These are phyloP conservation scores for Cryphonectria parasitica DNA, from an alignment of 2,329 filamentous ascomycete genomes.

Conservation along the genomic window DNA sequence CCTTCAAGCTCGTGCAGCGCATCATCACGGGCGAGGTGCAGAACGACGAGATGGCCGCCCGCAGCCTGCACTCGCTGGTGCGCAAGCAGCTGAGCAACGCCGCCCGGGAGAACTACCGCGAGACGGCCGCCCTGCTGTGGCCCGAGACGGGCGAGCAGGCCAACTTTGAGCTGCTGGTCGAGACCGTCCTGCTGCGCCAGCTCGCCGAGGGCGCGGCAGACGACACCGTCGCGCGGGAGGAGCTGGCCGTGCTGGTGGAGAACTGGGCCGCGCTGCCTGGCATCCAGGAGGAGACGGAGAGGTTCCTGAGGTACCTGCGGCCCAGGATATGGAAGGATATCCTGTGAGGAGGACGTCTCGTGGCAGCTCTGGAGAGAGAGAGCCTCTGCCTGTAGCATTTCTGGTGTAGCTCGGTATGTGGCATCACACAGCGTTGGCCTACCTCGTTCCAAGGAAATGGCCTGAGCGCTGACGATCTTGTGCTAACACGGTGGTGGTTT, in stretches of 20 bases:
- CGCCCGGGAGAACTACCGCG: conserved; percentile 27
- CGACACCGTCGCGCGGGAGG: conserved; percentile 26
- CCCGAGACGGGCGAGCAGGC: conserved; percentile 30
- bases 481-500: background rate
- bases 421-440: background rate
- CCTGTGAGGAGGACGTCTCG: background rate
- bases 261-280: conserved; percentile 27
- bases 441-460: background rate
- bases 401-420: background rate
- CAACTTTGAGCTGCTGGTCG: conserved; percentile 29
- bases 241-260: conserved; percentile 26
- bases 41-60: conserved; percentile 32
- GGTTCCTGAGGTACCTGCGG: conserved; percentile 25
- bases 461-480: background rate
- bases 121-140: conserved; percentile 25
- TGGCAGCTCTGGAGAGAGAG: no score
- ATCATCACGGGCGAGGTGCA: conserved; percentile 36
- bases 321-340: conserved; percentile 27
- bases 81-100: conserved; percentile 29
- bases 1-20: conserved; percentile 34
- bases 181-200: conserved; percentile 27
- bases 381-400: background rate
- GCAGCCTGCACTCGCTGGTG: conserved; percentile 28
- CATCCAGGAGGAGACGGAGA: conserved; percentile 25
- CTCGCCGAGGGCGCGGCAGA: conserved; percentile 23